Percentiles rank a stretch among this genome's conserved stretches.
phyloP scores from a whole-genome alignment of 2,329 filamentous ascomycete species.

The Zasmidium angulare region DNA sequence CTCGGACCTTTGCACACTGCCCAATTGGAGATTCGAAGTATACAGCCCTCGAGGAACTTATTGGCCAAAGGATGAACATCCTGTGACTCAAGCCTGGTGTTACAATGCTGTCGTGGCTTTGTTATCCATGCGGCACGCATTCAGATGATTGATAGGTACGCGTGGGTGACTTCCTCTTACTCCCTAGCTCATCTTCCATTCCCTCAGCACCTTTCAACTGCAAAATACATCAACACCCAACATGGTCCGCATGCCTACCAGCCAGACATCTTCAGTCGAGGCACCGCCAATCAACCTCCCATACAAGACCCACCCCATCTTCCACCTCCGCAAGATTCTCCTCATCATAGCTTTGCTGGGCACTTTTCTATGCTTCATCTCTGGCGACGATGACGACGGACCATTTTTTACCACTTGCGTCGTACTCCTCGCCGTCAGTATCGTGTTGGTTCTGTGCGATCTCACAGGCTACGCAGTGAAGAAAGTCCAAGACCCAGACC shows the following conservation, averaged over 20 bases:
- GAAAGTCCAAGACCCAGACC: constrained; percentile 9
- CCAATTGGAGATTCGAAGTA: background rate
- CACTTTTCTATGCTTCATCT: constrained; percentile 6
- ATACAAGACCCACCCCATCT: constrained; percentile 12
- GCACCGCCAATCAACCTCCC: background rate
- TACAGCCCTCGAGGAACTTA: background rate
- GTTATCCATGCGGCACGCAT: background rate
- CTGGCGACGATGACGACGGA: background rate
- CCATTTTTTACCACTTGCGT: background rate
- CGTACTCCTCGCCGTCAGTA: constrained; percentile 1
- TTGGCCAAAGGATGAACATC: background rate
- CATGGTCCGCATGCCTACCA: background rate
- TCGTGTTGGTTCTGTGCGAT: constrained; percentile 8
- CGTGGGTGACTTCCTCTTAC: background rate
- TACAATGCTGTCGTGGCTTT: background rate
- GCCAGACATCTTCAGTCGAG: background rate
- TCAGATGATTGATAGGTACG: background rate
- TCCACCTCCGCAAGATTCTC: constrained; percentile 8
- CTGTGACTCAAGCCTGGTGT: background rate
- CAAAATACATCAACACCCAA: background rate
- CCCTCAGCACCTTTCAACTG: background rate
- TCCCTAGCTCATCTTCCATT: background rate
- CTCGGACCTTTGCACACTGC: background rate
- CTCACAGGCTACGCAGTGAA: constrained; percentile 9
- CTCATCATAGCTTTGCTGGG: constrained; percentile 12